Evolutionary conservation across 768 basidiomycete species (phyloP), one percentile per base, ranked within the genome.

Genomic region (Mycena belliarum): DNA sequence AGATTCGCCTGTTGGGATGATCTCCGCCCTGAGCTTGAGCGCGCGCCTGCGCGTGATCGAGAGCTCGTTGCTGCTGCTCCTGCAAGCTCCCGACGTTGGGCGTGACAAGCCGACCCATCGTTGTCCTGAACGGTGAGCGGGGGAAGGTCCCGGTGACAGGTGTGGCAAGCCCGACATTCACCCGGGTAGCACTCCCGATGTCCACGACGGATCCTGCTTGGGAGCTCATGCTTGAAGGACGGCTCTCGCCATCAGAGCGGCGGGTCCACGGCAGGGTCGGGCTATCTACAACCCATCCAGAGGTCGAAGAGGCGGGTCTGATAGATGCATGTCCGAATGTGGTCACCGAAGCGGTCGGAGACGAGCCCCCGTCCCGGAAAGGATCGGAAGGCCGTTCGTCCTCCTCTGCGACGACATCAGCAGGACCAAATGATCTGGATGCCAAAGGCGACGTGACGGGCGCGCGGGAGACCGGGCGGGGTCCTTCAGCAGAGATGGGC

Each of bases 401-500:
- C 4, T 63, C 72, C 69, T 89, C 87, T 9, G 70, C 75, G 16
- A 83, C 70, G 24, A 88, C 69, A 66, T 91, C 90, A 33, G 78
- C 75, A 1, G 89, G 89, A 18, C 85, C 87, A 69, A 91, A 91
- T 6, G 88, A 88, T 12, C 80, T 81, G 4, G 81, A 75, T 14
- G 89, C 88, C 45, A 92, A 75, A 12, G 90, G 90, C 0, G 89
- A 91, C 32, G 82, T 81, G 20, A 78, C 68, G 2, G 79, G 63
- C 1, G 83, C 82, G 43, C 80, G 79, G 16, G 75, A 70, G 28
- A 29, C 32, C 32, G 74, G 67, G 18, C 70, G 64, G 23, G 80
- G 66, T 18, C 74, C 67, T 47, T 82, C 79, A 24, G 68, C 56
- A 12, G 74, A 65, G 47, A 65, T 65, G 20, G 79, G 67, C 6